Percentiles rank a stretch among this genome's conserved stretches.
Conservation (phyloP, 148 eudicot genomes). For the Spergularia bocconei region DNA sequence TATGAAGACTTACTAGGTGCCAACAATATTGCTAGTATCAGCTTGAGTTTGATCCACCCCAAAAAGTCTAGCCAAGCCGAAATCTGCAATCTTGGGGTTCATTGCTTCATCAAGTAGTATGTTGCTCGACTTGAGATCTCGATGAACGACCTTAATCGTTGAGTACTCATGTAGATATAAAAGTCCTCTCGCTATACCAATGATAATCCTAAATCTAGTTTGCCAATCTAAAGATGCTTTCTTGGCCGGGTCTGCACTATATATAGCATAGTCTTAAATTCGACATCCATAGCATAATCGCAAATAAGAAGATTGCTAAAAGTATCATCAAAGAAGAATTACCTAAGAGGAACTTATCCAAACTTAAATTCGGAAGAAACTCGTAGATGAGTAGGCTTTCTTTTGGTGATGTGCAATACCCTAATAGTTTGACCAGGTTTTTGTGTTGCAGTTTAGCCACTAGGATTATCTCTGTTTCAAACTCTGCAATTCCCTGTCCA, state of each 20-base stretch:
- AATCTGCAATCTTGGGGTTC: slow-evolving; percentile 16
- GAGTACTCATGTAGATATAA: slow-evolving; percentile 13
- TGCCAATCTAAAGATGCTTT: slow-evolving; percentile 18
- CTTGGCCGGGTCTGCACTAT: not conserved
- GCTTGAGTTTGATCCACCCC: slow-evolving; percentile 18
- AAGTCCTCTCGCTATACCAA: slow-evolving; percentile 11
- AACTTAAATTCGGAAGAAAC: slow-evolving; percentile 14
- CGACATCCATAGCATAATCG: not conserved
- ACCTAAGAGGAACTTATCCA: slow-evolving; percentile 10
- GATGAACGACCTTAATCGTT: slow-evolving; percentile 17
- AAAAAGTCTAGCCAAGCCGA: slow-evolving; percentile 17
- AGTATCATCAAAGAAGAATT: not conserved
- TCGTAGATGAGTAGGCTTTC: slow-evolving; percentile 18
- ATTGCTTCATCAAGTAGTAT: slow-evolving; percentile 15
- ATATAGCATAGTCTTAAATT: not conserved
- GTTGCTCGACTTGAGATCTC: slow-evolving; percentile 17
- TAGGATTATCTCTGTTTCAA: slow-evolving; percentile 7
- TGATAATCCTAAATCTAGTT: slow-evolving; percentile 11
- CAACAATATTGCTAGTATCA: slow-evolving; percentile 10
- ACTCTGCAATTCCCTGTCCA: slow-evolving; percentile 14
- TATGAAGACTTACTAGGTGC: slow-evolving; percentile 7
- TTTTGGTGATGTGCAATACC: slow-evolving; percentile 8
- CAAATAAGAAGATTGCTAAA: not conserved
- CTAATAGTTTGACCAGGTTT: slow-evolving; percentile 16
- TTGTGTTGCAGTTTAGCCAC: slow-evolving; percentile 14